Evolutionary conservation across 1,284 basidiomycete genomes (phyloP), one percentile per base, ranked within the genome.

Genomic region (Melampsora larici-populina): DNA sequence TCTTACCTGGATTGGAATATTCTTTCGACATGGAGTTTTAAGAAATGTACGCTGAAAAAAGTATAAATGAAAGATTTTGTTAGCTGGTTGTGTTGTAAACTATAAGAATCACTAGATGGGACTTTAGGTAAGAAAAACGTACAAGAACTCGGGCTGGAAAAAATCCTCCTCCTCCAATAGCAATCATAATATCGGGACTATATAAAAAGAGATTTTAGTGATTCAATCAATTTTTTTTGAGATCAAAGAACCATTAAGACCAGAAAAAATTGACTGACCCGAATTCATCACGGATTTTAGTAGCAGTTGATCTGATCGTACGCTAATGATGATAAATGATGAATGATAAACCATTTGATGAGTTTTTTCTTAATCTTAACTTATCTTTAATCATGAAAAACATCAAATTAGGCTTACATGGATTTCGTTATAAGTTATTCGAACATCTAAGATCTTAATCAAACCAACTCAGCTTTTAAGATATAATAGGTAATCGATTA

Each of bases 91-190:
- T n/a, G n/a, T n/a, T n/a, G n/a, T n/a, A n/a, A n/a, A n/a, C n/a
- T n/a, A n/a, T n/a, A n/a, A n/a, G n/a, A n/a, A n/a, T n/a, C n/a
- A n/a, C 5, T 24, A 55, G 51, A 55, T 18, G 17, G 51, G 36
- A 4, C 36, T 36, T 3, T 36, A 36, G 70, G 46, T 65, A 76
- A 63, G 48, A 63, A 80, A 63, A 48, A 81, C 86, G 81, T 80
- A 91, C 91, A 87, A 96, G 88, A 71, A 96, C 92, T 79, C 94
- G 91, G 33, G 94, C 93, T 65, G 94, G 94, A 85, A 96, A 94
- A 86, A 96, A 96, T 55, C 94, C 94, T 70, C 94, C 79, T 49
- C 79, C 79, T 33, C 80, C 92, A 81, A 93, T 93, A 15, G 92
- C 92, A 79, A 93, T 87, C 82, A 93, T 86, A 79, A 92, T 78